Conservation (phyloP, 345 rosid species). For the Populus deltoides region DNA sequence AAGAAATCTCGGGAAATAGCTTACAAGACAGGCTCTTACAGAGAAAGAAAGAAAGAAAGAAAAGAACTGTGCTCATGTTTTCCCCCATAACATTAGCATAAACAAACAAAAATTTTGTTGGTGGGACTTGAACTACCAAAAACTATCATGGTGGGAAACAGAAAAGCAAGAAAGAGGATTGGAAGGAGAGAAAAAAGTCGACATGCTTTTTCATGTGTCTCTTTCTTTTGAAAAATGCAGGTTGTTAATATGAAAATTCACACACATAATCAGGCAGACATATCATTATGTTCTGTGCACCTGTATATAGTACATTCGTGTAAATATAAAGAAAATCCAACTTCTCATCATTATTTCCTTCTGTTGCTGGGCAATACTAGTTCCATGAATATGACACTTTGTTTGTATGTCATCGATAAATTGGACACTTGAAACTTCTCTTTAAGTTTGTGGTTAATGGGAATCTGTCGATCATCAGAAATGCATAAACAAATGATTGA, state of each 20-base stretch:
- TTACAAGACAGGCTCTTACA: not conserved
- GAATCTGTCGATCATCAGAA: conserved; percentile 57
- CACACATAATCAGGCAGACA: not conserved
- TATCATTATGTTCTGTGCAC: not conserved
- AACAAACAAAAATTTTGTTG: conserved; percentile 31
- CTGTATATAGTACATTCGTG: not conserved
- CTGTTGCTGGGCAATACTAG: conserved; percentile 6
- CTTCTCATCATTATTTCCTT: conserved; percentile 14
- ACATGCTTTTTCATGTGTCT: conserved; percentile 41
- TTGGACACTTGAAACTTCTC: conserved; percentile 21
- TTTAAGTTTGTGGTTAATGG: conserved; percentile 44
- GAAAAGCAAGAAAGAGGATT: conserved; percentile 24
- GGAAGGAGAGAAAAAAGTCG: conserved; percentile 34
- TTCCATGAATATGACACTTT: conserved; percentile 5
- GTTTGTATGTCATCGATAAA: conserved; percentile 8
- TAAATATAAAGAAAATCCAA: not conserved
- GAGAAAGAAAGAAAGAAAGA: too few relatives aligned
- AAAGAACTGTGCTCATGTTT: conserved; percentile 4
- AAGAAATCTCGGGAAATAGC: not conserved
- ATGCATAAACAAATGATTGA: conserved; percentile 61
- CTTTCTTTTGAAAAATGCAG: conserved; percentile 24
- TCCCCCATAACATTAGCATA: conserved; percentile 12
- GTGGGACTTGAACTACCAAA: conserved; percentile 32
- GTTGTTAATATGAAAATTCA: conserved; percentile 21
- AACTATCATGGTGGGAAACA: conserved; percentile 41